Evolutionary conservation across 1,284 basidiomycete genomes (phyloP).

Genomic region (Boletellus dicymbophilus): DNA sequence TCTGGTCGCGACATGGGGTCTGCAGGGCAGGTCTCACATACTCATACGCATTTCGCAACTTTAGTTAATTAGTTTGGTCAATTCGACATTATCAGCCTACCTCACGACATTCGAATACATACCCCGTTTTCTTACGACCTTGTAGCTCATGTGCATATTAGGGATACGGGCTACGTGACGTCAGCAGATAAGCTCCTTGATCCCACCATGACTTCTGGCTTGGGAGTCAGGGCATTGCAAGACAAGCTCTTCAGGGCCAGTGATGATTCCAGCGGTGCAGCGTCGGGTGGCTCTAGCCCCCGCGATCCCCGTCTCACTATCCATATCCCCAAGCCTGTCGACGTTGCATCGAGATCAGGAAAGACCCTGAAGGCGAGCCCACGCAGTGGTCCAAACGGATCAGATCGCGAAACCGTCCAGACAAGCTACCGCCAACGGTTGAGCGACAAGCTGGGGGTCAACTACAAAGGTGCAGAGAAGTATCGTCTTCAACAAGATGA

Average conservation of each 20-base stretch:
- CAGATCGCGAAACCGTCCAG: constrained; percentile 22
- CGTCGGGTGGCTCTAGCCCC: constrained; percentile 30
- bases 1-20: constrained; percentile 21
- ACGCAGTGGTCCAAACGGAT: constrained; percentile 28
- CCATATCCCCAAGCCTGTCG: constrained; percentile 74
- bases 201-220: constrained; percentile 39
- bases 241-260: constrained; percentile 72
- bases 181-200: constrained; percentile 14
- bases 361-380: constrained; percentile 47
- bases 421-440: constrained; percentile 58
- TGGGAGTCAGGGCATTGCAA: constrained; percentile 62
- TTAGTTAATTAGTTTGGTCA: constrained; percentile 24
- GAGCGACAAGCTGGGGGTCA: constrained; percentile 54
- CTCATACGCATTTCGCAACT: constrained; percentile 15
- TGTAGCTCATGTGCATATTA: background rate
- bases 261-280: constrained; percentile 21
- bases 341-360: constrained; percentile 34
- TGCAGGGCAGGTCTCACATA: constrained; percentile 33
- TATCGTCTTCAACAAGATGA: constrained; percentile 74
- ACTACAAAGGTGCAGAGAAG: constrained; percentile 69
- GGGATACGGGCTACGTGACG: too few species aligned
- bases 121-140: constrained; percentile 14
- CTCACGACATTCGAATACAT: constrained; percentile 19
- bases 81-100: constrained; percentile 13
- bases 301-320: constrained; percentile 64